Evolutionary conservation across 495 filamentous ascomycete genomes (phyloP).

Genomic region (Geoglossum glabrum): DNA sequence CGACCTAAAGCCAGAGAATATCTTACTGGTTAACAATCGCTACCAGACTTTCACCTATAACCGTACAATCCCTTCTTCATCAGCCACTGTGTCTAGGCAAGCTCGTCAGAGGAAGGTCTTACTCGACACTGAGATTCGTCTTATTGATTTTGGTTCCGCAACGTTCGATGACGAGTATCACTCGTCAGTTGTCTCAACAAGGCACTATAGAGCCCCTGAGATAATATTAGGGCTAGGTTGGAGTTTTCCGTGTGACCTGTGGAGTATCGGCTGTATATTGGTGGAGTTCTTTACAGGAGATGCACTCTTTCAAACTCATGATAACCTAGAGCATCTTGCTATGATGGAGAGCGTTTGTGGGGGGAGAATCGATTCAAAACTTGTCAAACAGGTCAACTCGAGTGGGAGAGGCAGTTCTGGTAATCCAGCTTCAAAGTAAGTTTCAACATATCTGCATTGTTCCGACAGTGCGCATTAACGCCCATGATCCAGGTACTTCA

Average conservation of each 20-base stretch:
- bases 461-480: not conserved
- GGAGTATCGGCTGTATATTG: conserved; percentile 96
- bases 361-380: conserved; percentile 45
- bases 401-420: conserved; percentile 39
- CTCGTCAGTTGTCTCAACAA: conserved; percentile 86
- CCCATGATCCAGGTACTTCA: conserved; percentile 33
- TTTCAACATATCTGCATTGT: conserved; percentile 4
- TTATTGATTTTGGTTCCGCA: conserved; percentile 95
- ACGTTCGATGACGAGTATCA: conserved; percentile 98
- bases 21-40: conserved; percentile 68
- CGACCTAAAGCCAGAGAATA: conserved; percentile 95
- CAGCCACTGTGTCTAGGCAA: conserved; percentile 49
- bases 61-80: conserved; percentile 81
- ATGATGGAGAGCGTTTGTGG: conserved; percentile 95
- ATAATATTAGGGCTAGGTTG: conserved; percentile 94
- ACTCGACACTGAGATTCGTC: conserved; percentile 83
- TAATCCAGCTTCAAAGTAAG: conserved; percentile 71
- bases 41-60: conserved; percentile 98
- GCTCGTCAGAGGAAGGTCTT: conserved; percentile 75
- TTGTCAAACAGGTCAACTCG: conserved; percentile 56
- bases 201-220: conserved; percentile 90
- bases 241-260: conserved; percentile 96
- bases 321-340: conserved; percentile 94
- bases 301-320: conserved; percentile 92
- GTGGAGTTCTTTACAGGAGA: conserved; percentile 99